These are phyloP conservation scores for Suillus lakei DNA, from an alignment of 768 basidiomycete species.

Conservation along the genomic window DNA sequence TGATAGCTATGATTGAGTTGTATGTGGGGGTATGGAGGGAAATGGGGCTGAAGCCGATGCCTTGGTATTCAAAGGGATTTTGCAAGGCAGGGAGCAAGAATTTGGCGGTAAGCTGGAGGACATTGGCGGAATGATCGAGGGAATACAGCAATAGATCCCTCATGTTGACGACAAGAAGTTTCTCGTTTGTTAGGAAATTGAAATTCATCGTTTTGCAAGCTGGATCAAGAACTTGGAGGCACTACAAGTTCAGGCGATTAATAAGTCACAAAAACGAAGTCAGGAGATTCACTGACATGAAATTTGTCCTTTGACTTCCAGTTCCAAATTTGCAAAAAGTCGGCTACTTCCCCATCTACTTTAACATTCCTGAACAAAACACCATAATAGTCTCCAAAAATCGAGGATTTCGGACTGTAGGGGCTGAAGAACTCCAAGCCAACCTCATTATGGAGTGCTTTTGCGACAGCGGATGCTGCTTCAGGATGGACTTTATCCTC, in stretches of 20 bases:
- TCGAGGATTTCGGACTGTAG: background rate
- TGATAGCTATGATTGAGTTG: background rate
- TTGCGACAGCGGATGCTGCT: slow-evolving; percentile 13
- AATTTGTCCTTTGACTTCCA: background rate
- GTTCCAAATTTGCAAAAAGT: background rate
- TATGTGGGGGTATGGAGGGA: background rate
- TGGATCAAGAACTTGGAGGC: too few species aligned
- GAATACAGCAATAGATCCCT: background rate
- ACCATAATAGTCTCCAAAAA: background rate
- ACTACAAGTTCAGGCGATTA: background rate
- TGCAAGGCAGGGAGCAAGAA: background rate
- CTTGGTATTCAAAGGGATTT: background rate
- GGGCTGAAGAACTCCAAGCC: too few species aligned
- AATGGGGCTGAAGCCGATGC: background rate
- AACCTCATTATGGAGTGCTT: background rate
- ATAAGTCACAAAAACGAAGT: background rate
- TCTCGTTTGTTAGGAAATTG: background rate
- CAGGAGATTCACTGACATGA: background rate
- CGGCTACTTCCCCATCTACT: background rate
- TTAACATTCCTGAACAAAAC: background rate
- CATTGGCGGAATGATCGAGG: background rate
- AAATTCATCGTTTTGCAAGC: background rate
- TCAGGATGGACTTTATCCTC: slow-evolving; percentile 11
- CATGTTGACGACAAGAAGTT: background rate
- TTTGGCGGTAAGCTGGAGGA: background rate